These are phyloP conservation scores for Calonectria multiphialidica DNA, from an alignment of 2,329 filamentous ascomycete species.

Conservation along the genomic window DNA sequence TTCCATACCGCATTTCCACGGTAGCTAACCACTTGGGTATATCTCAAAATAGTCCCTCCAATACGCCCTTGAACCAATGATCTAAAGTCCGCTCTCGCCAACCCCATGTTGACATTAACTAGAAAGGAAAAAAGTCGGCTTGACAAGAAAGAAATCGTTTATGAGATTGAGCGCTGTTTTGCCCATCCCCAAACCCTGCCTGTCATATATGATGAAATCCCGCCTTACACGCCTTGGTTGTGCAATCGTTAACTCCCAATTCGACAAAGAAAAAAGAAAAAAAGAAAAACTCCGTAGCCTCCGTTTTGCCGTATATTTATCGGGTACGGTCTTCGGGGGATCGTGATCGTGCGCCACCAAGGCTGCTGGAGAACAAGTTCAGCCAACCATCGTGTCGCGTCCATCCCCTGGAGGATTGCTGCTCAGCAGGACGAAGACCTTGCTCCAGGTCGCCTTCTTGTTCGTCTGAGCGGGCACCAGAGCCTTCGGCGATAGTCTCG, in stretches of 20 bases:
- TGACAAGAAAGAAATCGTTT: neutral
- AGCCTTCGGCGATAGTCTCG: conserved; percentile 53
- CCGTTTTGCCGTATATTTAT: conserved; percentile 19
- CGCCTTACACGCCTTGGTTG: conserved; percentile 3
- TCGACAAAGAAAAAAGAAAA: neutral
- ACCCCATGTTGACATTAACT: neutral
- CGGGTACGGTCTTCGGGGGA: conserved; percentile 44
- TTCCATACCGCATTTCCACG: neutral
- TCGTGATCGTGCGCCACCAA: conserved; percentile 37
- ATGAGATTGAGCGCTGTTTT: conserved; percentile 2
- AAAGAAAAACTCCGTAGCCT: neutral
- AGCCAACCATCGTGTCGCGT: conserved; percentile 53
- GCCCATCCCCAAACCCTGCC: conserved; percentile 4
- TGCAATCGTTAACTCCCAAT: conserved; percentile 10
- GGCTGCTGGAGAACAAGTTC: conserved; percentile 50
- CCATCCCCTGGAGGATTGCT: conserved; percentile 32
- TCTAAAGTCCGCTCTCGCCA: conserved; percentile 17
- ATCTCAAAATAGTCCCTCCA: conserved; percentile 11
- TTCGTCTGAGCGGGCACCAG: conserved; percentile 46
- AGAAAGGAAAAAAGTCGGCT: neutral
- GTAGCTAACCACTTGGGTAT: conserved; percentile 22
- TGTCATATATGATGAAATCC: neutral
- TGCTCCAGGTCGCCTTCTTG: conserved; percentile 58
- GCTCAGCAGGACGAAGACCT: conserved; percentile 46
- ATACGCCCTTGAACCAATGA: conserved; percentile 11